Percentiles rank a stretch among this genome's conserved stretches.
Conservation (phyloP, 2,329 filamentous ascomycete genomes). For the Coniosporium uncinatum region DNA sequence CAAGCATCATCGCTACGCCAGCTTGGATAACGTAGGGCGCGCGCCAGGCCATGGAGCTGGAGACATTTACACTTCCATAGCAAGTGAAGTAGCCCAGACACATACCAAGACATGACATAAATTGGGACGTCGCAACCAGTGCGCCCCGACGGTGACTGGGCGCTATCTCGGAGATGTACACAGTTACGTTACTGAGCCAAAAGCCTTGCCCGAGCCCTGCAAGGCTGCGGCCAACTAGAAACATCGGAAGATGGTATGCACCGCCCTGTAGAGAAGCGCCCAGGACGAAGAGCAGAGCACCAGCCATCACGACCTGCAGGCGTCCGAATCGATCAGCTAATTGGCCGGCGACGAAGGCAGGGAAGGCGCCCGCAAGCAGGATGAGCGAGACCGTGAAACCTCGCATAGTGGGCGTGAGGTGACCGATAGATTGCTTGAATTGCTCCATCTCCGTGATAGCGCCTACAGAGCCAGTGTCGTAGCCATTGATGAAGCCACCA, state of each 20-base stretch:
- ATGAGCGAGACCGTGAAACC: conserved; percentile 56
- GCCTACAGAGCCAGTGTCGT: conserved; percentile 51
- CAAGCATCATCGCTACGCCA: conserved; percentile 30
- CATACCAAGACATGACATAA: conserved; percentile 44
- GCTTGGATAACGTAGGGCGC: conserved; percentile 47
- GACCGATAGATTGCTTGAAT: conserved; percentile 44
- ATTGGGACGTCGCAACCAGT: conserved; percentile 46
- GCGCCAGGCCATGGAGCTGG: conserved; percentile 47
- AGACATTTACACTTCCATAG: conserved; percentile 45
- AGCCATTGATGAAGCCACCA: conserved; percentile 17
- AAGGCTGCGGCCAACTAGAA: conserved; percentile 48
- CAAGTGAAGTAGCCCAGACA: conserved; percentile 54
- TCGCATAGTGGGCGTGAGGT: conserved; percentile 43
- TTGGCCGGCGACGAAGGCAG: conserved; percentile 50
- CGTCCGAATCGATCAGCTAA: conserved; percentile 50
- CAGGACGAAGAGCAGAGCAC: conserved; percentile 44
- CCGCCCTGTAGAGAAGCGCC: conserved; percentile 48
- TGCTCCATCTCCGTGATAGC: conserved; percentile 52
- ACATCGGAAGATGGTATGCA: conserved; percentile 40
- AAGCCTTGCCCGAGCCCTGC: conserved; percentile 55
- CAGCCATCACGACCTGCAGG: conserved; percentile 40
- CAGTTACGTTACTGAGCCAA: conserved; percentile 51
- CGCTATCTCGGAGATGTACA: conserved; percentile 55
- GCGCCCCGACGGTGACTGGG: conserved; percentile 43
- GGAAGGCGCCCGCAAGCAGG: conserved; percentile 47